Conservation (phyloP, 345 rosid genomes). For the Pistacia vera region DNA sequence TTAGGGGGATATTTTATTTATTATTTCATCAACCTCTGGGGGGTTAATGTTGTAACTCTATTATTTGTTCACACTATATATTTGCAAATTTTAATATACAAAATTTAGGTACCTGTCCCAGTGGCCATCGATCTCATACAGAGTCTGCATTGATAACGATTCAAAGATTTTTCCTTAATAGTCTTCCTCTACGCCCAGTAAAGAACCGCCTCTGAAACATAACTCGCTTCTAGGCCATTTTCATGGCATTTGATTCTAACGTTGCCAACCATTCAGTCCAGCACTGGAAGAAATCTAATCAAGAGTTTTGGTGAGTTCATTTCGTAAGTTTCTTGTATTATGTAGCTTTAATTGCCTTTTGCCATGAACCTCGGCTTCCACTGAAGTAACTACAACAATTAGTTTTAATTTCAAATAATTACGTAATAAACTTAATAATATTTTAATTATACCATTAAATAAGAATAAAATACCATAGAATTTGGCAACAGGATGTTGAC, state of each 20-base stretch:
- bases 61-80: neutral
- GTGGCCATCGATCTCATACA: constrained; percentile 60
- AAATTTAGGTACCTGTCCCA: constrained; percentile 59
- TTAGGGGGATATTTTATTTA: no score
- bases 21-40: no score
- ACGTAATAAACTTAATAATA: no score
- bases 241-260: constrained; percentile 60
- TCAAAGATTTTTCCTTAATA: constrained; percentile 66
- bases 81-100: no score
- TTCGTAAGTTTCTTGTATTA: constrained; percentile 63
- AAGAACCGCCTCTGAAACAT: constrained; percentile 39
- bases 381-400: constrained; percentile 48
- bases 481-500: constrained; percentile 63
- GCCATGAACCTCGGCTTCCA: constrained; percentile 70
- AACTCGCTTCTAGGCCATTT: constrained; percentile 67
- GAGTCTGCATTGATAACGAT: constrained; percentile 40
- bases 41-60: neutral
- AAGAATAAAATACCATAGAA: constrained; percentile 48
- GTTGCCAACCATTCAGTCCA: constrained; percentile 67
- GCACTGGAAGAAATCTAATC: constrained; percentile 61
- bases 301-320: constrained; percentile 76
- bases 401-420: neutral
- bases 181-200: constrained; percentile 47
- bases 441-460: neutral
- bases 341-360: constrained; percentile 63